These are phyloP conservation scores for Dothideomycetes sp. DNA, from an alignment of 2,329 filamentous ascomycete species.

Conservation along the genomic window DNA sequence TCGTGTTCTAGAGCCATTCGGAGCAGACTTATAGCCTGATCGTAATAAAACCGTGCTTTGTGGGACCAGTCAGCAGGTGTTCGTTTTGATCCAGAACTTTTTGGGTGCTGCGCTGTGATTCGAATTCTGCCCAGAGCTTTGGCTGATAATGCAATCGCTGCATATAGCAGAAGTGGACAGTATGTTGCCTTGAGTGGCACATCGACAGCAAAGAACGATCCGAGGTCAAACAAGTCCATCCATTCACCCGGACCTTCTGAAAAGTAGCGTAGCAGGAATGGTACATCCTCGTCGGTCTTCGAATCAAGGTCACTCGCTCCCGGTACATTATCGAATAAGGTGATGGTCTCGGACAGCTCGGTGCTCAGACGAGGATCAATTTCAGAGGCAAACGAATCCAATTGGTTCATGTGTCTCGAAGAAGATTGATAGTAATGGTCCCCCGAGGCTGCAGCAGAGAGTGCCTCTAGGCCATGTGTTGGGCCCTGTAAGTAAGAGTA, in stretches of 20 bases:
- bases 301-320: slow-evolving; percentile 3
- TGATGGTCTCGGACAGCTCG: slow-evolving; percentile 8
- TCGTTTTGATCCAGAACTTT: slow-evolving; percentile 8
- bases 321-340: neutral
- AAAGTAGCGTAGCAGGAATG: slow-evolving; percentile 51
- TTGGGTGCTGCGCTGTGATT: slow-evolving; percentile 7
- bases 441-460: slow-evolving; percentile 43
- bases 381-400: slow-evolving; percentile 28
- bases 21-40: slow-evolving; percentile 31
- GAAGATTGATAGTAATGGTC: slow-evolving; percentile 22
- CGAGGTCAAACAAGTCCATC: slow-evolving; percentile 50
- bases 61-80: slow-evolving; percentile 45
- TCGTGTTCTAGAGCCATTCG: slow-evolving; percentile 25
- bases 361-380: slow-evolving; percentile 33
- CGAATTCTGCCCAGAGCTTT: slow-evolving; percentile 49
- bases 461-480: slow-evolving; percentile 45
- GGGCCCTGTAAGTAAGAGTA: slow-evolving; percentile 9
- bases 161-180: slow-evolving; percentile 42
- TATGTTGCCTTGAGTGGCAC: slow-evolving; percentile 48
- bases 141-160: slow-evolving; percentile 52
- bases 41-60: slow-evolving; percentile 52
- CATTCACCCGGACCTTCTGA: slow-evolving; percentile 51
- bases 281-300: slow-evolving; percentile 42
- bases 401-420: slow-evolving; percentile 14
- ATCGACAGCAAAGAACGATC: slow-evolving; percentile 51